Base-by-base conservation (phyloP, 2,329 filamentous ascomycete genomes). In the Teratosphaeria viscida region DNA sequence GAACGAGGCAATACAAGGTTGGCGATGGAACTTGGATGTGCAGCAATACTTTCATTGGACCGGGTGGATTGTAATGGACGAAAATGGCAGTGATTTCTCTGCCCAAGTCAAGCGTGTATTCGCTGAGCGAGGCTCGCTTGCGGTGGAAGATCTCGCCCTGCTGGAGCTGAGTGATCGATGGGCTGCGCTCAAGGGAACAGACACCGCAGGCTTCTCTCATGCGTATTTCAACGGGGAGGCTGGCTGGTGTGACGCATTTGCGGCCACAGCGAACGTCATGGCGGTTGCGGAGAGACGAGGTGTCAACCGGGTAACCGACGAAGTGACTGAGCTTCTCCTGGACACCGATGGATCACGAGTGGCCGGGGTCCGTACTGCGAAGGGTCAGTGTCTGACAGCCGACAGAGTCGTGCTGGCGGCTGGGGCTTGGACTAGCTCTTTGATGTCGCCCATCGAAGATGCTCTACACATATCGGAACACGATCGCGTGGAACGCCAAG, bases 41-140 rank as follows among this genome's bases (percentile, higher is more conserved):
- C 62, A 68, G 34, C 60, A 59, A 2, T 80, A 78, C 57, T 87
- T 85, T 66, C 81, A 86, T 67, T 78, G 82, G 67, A 82, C 79
- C 0, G 84, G 85, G 0, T 81, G 85, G 73, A 78, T 77, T 72
- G 79, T 83, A 68, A 80, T 78, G 63, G 76, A 81, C 55, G 76
- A 74, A 23, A 12, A 56, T 12, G 27, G 54, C 27, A 39, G 27
- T 43, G 73, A 69, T 19, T 37, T 56, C 23, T 23, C 29, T 37
- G 29, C 10, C 5, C 27, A 34, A 3, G 34, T 56, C 5, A 34
- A 34, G 16, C 19, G 32, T 10, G 27, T 56, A 7, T 56, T 56
- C 27, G 32, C 23, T 14, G 5, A 26, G 12, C 14, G 52, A 27
- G 52, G 52, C 23, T 43, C 37, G 3, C 37, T 43, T n/a, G 37